Conservation (phyloP, 257 asterid species). For the Orobanche coerulescens region DNA sequence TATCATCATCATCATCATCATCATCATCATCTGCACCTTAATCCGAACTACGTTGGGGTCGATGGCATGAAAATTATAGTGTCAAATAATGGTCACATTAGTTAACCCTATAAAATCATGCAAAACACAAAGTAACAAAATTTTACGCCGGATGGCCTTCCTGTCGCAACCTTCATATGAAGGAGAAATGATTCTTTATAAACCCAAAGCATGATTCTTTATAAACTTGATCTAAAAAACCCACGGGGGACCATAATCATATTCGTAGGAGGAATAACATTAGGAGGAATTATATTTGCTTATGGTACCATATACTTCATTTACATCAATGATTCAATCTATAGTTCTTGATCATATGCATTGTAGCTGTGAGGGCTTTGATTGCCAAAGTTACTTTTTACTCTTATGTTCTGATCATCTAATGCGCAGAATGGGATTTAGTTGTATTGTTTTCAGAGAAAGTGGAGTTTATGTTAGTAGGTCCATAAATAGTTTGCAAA, state of each 20-base stretch:
- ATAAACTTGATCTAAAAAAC: not conserved
- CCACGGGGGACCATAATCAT: not conserved
- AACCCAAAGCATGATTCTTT: not conserved
- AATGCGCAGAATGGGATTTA: not conserved
- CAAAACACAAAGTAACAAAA: no score
- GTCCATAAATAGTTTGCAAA: not conserved
- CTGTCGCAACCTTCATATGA: no score
- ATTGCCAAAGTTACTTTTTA: not conserved
- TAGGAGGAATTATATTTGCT: not conserved
- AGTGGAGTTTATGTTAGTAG: conserved; percentile 1
- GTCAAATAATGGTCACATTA: no score
- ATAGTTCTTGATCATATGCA: not conserved
- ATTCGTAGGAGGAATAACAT: not conserved
- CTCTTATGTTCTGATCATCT: not conserved
- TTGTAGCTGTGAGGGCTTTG: conserved; percentile 7
- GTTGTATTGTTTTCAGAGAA: not conserved
- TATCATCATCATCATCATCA: no score
- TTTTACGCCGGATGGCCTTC: no score
- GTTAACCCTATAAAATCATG: no score
- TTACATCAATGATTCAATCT: not conserved
- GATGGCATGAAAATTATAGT: no score
- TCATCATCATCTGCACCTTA: no score
- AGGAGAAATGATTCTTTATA: no score
- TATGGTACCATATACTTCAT: not conserved
- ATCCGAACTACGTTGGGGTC: no score